phyloP scores from a whole-genome alignment of 768 basidiomycete genomes.

The Cystofilobasidium macerans region DNA sequence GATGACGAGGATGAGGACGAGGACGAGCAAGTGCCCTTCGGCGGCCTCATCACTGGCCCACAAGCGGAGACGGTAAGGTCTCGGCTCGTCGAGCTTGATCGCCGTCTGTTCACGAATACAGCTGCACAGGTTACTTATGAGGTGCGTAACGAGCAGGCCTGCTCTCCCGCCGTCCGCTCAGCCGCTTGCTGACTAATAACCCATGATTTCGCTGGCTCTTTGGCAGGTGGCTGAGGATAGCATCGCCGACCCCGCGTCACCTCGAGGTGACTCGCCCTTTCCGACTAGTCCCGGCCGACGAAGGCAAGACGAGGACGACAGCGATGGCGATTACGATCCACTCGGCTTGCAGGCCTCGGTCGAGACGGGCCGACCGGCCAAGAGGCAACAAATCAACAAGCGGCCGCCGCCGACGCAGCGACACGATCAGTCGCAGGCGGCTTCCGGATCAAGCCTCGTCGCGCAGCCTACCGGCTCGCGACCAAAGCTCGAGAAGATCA shows the following conservation, averaged over 20 bases:
- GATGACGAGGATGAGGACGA: slow-evolving; percentile 20
- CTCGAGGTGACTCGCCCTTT: slow-evolving; percentile 4
- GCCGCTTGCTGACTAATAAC: too few species aligned
- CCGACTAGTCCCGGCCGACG: not conserved
- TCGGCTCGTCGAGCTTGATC: slow-evolving; percentile 51
- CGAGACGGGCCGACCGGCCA: not conserved
- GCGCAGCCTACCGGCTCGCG: not conserved
- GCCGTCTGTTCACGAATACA: slow-evolving; percentile 61
- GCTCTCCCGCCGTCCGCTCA: not conserved
- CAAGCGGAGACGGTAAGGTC: slow-evolving; percentile 69
- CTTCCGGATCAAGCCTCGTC: not conserved
- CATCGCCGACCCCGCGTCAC: not conserved
- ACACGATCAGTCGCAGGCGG: not conserved
- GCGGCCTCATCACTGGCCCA: slow-evolving; percentile 58
- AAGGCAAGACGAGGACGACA: not conserved
- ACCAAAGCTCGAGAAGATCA: slow-evolving; percentile 46
- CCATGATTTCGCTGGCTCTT: not conserved
- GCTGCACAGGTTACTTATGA: slow-evolving; percentile 52
- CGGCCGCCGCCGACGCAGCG: slow-evolving; percentile 42
- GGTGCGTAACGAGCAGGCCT: slow-evolving; percentile 41
- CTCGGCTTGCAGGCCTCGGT: slow-evolving; percentile 3
- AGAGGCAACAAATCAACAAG: slow-evolving; percentile 28
- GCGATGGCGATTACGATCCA: not conserved
- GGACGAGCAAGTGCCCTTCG: slow-evolving; percentile 55
- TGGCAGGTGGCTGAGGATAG: not conserved